Base-by-base conservation (phyloP, 192 early-diverging fungal species). In the Entrophospora sp. region DNA sequence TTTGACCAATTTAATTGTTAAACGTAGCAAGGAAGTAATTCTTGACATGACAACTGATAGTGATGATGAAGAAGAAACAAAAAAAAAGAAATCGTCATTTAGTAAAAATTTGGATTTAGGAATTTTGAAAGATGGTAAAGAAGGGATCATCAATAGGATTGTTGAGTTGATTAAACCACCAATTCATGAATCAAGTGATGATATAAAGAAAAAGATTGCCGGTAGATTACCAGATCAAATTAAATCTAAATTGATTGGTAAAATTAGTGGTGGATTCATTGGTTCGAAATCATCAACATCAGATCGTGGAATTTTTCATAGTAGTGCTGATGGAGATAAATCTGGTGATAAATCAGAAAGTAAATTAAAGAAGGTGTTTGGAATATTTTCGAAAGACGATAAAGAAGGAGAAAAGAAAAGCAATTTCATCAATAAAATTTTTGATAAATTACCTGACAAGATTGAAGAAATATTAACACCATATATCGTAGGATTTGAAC, bases 51-150 rank as follows among this genome's bases (percentile, higher is more conserved):
- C 61, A 20, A 18, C 9, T 20, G 27, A 57, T 7, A 22, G 36
- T 22, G 55, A 57, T 18, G 40, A 63, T 25, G 44, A 34, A 4
- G 40, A 63, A 38, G 5, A 24, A 34, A 30, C 43, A 42, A 30
- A 31, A 42, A 10, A 20, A 35, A 16, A 25, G 36, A n/a, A 32
- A 58, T 22, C n/a, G n/a, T n/a, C n/a, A n/a, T 58, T 58, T 58
- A 36, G 32, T 22, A 44, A 48, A 13, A 34, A 63, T 12, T 30
- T 63, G 8, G 22, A 49, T 48, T 36, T 49, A 20, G 22, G 38
- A 18, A 48, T 63, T 34, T 63, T 63, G 12, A 34, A 1, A 2
- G 61, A 42, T 7, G 61, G 61, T 34, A 63, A 63, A 63, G 61
- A 44, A 40, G 61, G 61, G 5, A 49, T 63, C 7, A 44, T 63